Conservation (phyloP, 495 filamentous ascomycete species). For the Aspergillus bridgeri region DNA sequence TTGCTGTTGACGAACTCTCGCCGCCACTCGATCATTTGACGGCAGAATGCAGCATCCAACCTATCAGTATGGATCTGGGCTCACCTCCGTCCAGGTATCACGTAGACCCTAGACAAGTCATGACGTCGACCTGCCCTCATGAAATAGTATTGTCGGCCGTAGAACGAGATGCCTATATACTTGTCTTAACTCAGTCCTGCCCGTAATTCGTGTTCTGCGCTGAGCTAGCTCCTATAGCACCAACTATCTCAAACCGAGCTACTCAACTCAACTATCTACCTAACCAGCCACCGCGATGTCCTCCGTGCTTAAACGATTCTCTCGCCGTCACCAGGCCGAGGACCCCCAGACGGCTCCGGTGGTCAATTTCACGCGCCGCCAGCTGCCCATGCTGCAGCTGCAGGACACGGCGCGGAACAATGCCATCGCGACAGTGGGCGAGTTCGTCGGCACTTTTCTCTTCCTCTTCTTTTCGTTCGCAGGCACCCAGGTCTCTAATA, state of each 20-base stretch:
- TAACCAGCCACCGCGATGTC: background rate
- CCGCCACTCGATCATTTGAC: background rate
- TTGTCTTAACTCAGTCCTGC: no score
- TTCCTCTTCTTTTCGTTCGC: slow-evolving; percentile 83
- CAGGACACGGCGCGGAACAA: slow-evolving; percentile 43
- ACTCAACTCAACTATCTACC: no score
- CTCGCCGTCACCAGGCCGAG: background rate
- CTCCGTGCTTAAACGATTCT: background rate
- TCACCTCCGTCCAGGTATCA: background rate
- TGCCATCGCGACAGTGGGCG: slow-evolving; percentile 59
- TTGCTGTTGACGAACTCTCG: no score
- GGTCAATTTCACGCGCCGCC: slow-evolving; percentile 9
- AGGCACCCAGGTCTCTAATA: slow-evolving; percentile 71
- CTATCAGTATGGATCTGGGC: background rate
- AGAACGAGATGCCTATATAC: no score
- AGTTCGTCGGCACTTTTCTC: slow-evolving; percentile 77
- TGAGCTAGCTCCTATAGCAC: no score
- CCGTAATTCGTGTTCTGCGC: no score
- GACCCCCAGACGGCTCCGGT: background rate
- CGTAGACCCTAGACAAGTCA: background rate
- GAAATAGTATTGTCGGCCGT: no score
- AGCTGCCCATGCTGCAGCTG: slow-evolving; percentile 41
- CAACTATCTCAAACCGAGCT: no score
- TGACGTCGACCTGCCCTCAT: background rate
- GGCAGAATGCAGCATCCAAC: background rate